These are phyloP conservation scores for Claviceps humidiphila DNA, from an alignment of 2,329 filamentous ascomycete species.

Conservation along the genomic window DNA sequence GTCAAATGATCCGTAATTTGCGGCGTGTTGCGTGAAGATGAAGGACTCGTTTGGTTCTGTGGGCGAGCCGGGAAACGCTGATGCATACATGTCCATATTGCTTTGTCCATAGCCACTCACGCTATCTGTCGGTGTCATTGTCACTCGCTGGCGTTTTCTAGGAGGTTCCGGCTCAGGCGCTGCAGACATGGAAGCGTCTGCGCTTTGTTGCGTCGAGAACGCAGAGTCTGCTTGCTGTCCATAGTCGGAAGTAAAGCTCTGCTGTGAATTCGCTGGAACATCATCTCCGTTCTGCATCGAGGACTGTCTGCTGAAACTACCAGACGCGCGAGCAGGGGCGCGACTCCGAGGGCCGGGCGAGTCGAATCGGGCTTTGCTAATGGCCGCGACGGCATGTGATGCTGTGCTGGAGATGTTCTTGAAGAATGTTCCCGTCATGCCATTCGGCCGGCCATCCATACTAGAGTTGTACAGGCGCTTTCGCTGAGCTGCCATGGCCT, in stretches of 20 bases:
- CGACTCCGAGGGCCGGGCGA: conserved; percentile 61
- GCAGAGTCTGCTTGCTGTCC: conserved; percentile 59
- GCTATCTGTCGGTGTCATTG: conserved; percentile 41
- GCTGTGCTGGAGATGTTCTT: conserved; percentile 92
- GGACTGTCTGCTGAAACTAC: conserved; percentile 58
- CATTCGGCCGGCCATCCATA: conserved; percentile 54
- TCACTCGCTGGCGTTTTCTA: conserved; percentile 58
- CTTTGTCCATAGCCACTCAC: conserved; percentile 38
- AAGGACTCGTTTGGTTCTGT: conserved; percentile 75
- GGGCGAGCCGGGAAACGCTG: conserved; percentile 53
- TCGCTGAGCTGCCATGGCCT: conserved; percentile 89
- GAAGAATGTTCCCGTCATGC: conserved; percentile 78
- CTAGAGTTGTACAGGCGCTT: conserved; percentile 73
- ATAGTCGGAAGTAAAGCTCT: conserved; percentile 67
- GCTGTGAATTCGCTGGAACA: conserved; percentile 64
- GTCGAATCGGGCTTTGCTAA: conserved; percentile 91
- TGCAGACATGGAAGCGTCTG: conserved; percentile 17
- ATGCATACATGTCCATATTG: conserved; percentile 27
- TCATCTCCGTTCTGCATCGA: conserved; percentile 59
- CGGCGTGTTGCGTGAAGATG: conserved; percentile 43
- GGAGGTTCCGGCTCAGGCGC: conserved; percentile 59
- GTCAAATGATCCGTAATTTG: conserved; percentile 27
- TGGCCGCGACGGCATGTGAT: conserved; percentile 84
- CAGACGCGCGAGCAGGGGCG: conserved; percentile 51
- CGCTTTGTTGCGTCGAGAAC: conserved; percentile 49